Conservation (phyloP, 805 yeast species). For the Lipomyces kockii region DNA sequence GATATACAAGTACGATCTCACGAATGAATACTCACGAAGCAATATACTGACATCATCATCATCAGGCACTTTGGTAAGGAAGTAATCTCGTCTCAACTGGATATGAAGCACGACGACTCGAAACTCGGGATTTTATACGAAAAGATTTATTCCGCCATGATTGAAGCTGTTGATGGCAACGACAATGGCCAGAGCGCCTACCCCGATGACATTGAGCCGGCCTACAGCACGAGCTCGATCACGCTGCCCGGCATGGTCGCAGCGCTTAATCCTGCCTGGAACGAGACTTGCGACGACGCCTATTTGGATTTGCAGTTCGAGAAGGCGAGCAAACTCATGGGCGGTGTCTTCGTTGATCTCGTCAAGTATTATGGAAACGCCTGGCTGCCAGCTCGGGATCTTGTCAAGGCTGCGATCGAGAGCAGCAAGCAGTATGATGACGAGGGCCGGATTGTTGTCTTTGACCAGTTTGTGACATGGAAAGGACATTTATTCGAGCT, state of each 20-base stretch:
- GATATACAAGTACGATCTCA: constrained; percentile 60
- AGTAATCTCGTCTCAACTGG: constrained; percentile 53
- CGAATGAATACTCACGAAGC: not conserved
- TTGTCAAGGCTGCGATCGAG: constrained; percentile 73
- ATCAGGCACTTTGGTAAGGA: constrained; percentile 49
- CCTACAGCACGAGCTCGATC: constrained; percentile 73
- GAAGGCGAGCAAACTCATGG: constrained; percentile 81
- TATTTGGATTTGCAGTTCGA: constrained; percentile 65
- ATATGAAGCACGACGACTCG: constrained; percentile 46
- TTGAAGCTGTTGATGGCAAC: constrained; percentile 93
- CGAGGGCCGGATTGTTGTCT: constrained; percentile 73
- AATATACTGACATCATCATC: constrained; percentile 17
- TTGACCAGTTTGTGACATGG: constrained; percentile 90
- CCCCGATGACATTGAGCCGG: constrained; percentile 59
- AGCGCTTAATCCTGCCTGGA: constrained; percentile 85
- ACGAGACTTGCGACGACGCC: constrained; percentile 65
- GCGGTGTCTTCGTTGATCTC: constrained; percentile 69
- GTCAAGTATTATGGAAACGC: constrained; percentile 75
- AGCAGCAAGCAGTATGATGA: constrained; percentile 63
- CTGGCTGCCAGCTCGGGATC: constrained; percentile 87
- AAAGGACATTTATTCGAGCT: constrained; percentile 83
- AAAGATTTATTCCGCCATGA: constrained; percentile 81
- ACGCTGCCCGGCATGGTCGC: constrained; percentile 79
- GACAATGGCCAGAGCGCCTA: constrained; percentile 89
- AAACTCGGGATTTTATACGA: constrained; percentile 69